These are phyloP conservation scores for Eutypa lata DNA, from an alignment of 2,329 filamentous ascomycete genomes.

Conservation along the genomic window DNA sequence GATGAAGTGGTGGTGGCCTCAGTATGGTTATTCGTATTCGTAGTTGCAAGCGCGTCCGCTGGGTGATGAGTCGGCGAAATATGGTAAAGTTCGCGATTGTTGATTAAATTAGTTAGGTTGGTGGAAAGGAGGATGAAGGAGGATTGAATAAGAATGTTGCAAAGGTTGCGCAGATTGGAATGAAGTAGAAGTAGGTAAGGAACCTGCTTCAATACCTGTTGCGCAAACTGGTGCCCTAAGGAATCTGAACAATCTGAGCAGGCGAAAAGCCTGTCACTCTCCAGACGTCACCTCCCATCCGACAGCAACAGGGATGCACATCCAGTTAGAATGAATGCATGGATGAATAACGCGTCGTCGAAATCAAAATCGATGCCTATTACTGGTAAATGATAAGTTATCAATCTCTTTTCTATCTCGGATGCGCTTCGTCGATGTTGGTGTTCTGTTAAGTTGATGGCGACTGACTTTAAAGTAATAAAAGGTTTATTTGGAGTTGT, in stretches of 20 bases:
- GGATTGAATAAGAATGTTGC: no score
- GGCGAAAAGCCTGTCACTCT: constrained; percentile 45
- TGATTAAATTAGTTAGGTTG: no score
- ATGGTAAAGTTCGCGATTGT: no score
- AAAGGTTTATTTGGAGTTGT: background rate
- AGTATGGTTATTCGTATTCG: background rate
- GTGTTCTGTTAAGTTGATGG: background rate
- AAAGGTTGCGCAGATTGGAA: no score
- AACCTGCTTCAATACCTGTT: constrained; percentile 4
- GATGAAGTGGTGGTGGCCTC: background rate
- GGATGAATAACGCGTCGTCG: background rate
- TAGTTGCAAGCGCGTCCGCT: background rate
- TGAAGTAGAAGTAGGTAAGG: no score
- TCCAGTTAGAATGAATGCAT: background rate
- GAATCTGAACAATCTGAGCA: constrained; percentile 34
- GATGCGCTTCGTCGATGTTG: no score
- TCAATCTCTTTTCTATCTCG: no score
- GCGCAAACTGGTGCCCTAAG: constrained; percentile 1
- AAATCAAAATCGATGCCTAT: background rate
- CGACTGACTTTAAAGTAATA: background rate
- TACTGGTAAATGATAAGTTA: no score
- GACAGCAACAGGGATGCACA: constrained; percentile 25
- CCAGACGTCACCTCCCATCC: constrained; percentile 45
- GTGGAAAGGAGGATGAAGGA: no score
- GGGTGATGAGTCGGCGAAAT: no score